Conservation (phyloP, 2,329 filamentous ascomycete species). For the Fusarium tupiense region DNA sequence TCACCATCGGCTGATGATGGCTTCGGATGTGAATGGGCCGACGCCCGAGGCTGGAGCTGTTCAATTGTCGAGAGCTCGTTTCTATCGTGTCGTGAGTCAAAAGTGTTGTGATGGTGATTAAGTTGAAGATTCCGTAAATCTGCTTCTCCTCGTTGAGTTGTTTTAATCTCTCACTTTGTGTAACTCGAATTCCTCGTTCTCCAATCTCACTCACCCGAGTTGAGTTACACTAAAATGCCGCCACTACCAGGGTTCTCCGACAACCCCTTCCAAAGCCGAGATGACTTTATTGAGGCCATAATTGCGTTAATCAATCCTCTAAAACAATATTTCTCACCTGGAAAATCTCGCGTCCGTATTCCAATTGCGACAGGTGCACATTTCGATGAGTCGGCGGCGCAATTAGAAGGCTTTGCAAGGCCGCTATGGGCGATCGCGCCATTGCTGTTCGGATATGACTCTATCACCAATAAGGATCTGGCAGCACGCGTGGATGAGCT, state of each 20-base stretch:
- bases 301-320: slow-evolving; percentile 49
- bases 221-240: slow-evolving; percentile 45
- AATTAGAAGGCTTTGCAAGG: slow-evolving; percentile 57
- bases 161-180: neutral
- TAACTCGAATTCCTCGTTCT: neutral
- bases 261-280: slow-evolving; percentile 50
- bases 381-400: slow-evolving; percentile 57
- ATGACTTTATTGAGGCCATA: slow-evolving; percentile 49
- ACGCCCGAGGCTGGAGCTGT: slow-evolving; percentile 17
- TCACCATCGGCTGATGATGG: neutral
- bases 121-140: neutral
- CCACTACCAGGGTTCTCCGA: slow-evolving; percentile 52
- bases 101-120: neutral
- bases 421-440: slow-evolving; percentile 50
- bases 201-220: neutral
- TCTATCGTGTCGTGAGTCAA: neutral
- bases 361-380: slow-evolving; percentile 51
- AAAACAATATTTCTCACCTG: slow-evolving; percentile 46
- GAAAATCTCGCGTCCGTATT: slow-evolving; percentile 49
- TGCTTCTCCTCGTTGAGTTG: neutral
- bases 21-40: slow-evolving; percentile 21
- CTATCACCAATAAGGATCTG: slow-evolving; percentile 40
- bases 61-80: neutral
- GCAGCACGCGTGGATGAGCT: slow-evolving; percentile 12
- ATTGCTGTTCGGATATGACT: slow-evolving; percentile 51